These are phyloP conservation scores for Mucuna pruriens DNA, from an alignment of 306 rosid species.

Conservation along the genomic window DNA sequence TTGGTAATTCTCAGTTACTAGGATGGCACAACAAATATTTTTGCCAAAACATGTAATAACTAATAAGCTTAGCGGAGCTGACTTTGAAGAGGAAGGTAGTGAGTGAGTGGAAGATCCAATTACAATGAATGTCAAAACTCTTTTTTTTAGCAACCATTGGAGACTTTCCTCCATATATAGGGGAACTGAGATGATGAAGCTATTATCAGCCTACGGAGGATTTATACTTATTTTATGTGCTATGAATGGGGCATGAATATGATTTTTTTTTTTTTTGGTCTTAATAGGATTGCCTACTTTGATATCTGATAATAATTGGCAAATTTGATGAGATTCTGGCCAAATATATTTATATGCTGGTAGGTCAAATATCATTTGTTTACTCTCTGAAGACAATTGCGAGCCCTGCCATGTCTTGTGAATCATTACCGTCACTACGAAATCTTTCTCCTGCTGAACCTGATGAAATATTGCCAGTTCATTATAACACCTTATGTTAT, in stretches of 20 bases:
- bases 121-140: not conserved
- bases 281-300: not conserved
- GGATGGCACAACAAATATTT: not conserved
- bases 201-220: not conserved
- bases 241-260: not conserved
- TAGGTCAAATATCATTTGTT: constrained; percentile 19
- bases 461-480: constrained; percentile 18
- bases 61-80: not conserved
- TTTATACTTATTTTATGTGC: not conserved
- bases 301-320: constrained; percentile 10
- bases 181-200: constrained; percentile 22
- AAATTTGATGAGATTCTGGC: constrained; percentile 6
- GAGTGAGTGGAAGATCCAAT: constrained; percentile 5
- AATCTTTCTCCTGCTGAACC: not conserved
- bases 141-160: not conserved
- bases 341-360: not conserved
- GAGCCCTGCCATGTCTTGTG: constrained; percentile 16
- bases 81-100: not conserved
- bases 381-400: not conserved
- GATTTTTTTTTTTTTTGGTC: not conserved
- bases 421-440: constrained; percentile 7
- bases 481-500: not conserved
- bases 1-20: not conserved
- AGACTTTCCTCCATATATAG: not conserved
- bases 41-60: not conserved